phyloP scores from a whole-genome alignment of 2,329 filamentous ascomycete species.

The Colletotrichum karsti region DNA sequence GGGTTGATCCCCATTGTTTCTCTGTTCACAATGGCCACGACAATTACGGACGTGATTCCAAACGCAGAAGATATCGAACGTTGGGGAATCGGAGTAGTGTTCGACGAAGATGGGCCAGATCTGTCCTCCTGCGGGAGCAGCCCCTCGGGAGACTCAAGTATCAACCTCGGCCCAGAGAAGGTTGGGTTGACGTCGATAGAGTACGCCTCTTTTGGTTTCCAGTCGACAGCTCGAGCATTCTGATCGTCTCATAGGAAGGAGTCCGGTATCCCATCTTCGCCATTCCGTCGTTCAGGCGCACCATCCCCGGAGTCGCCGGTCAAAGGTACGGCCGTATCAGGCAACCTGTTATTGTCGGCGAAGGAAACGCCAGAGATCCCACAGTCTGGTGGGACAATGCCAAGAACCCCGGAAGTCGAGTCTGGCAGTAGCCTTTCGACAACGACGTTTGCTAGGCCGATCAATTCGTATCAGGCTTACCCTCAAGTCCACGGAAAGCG shows the following conservation, averaged over 20 bases:
- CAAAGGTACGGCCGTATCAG: neutral
- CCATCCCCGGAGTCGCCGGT: conserved; percentile 6
- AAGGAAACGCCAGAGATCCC: neutral
- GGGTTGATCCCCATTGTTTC: neutral
- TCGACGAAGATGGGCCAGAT: neutral
- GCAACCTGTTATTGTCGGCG: neutral
- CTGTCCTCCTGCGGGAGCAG: neutral
- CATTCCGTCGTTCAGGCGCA: neutral
- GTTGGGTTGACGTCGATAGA: too few relatives aligned
- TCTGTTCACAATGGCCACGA: neutral
- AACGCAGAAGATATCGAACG: neutral
- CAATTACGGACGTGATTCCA: neutral
- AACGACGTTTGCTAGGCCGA: neutral
- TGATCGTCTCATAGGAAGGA: neutral
- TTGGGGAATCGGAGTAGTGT: conserved; percentile 4
- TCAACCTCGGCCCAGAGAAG: neutral
- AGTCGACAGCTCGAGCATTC: neutral
- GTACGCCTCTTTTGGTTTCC: neutral
- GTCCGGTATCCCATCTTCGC: neutral
- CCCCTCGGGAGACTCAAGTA: neutral
- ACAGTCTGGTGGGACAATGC: neutral
- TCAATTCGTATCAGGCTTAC: neutral
- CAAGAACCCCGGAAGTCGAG: neutral
- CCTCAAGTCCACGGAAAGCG: neutral
- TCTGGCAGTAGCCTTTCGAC: neutral